Base-by-base conservation (phyloP, 2,329 filamentous ascomycete genomes). In the Fusarium cyanostomum region DNA sequence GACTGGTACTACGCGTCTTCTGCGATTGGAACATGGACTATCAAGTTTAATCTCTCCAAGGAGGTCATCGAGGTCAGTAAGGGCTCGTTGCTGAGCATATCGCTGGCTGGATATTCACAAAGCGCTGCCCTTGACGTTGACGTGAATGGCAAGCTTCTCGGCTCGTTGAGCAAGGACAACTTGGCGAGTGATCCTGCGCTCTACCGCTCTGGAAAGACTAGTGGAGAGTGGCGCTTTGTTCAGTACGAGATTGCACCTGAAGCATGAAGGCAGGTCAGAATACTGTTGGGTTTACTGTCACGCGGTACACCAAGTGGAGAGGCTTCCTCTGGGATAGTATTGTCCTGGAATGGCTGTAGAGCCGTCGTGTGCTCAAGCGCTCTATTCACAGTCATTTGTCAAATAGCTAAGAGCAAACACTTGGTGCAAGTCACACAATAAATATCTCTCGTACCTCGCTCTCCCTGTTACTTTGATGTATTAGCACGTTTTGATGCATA, bases 1-100 rank as follows among this genome's bases (percentile, higher is more conserved):
- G 57, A 61, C 27, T 61, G 57, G 57, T 61, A 58, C 31, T 61
- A 58, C 48, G 56, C 56, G 1, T 56, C 52, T 8, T 60, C 56
- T 3, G 56, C 56, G 5, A 13, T 60, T 12, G 56, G 56, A 8
- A 60, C 45, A 6, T 60, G 56, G 56, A 43, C 39, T 7, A 41
- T 60, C n/a, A 34, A 60, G 30, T 60, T 60, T n/a, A 24, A 60
- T 6, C 26, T 60, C 6, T 56, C 56, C 5, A 44, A 49, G 7
- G 30, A 45, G 13, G 52, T 56, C 13, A 37, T 60, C 33, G 52
- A 52, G 1, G 52, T 41, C 7, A 52, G 48, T 12, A 60, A 60
- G 15, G 33, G 18, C n/a, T 52, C 56, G 0, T 12, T 56, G 12
- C 18, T 60, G 21, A 60, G 56, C 33, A 41, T 56, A 5, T 60